phyloP scores from a whole-genome alignment of 2,329 filamentous ascomycete genomes.

The Calonectria hongkongensis region DNA sequence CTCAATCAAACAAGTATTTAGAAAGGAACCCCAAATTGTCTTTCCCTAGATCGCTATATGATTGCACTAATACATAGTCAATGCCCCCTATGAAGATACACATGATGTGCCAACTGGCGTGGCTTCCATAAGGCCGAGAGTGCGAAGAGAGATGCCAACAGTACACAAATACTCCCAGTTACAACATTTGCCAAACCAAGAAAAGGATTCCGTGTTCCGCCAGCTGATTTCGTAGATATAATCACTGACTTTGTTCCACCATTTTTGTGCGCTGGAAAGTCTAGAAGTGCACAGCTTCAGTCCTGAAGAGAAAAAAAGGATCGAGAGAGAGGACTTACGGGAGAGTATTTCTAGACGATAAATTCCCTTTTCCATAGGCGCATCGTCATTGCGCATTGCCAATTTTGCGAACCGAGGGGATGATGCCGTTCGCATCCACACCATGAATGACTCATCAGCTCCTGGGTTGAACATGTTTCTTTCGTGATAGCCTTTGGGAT shows the following conservation, averaged over 20 bases:
- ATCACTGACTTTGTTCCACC: conserved; percentile 4
- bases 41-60: background rate
- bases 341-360: conserved; percentile 11
- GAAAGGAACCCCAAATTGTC: too few relatives aligned
- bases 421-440: conserved; percentile 9
- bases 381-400: conserved; percentile 9
- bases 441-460: conserved; percentile 14
- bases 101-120: background rate
- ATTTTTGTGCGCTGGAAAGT: background rate
- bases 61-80: background rate
- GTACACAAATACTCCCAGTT: background rate
- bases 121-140: background rate
- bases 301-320: accelerated
- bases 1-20: too few relatives aligned
- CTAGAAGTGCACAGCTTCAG: background rate
- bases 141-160: background rate
- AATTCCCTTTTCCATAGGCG: background rate
- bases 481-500: conserved; percentile 3
- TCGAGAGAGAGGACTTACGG: background rate
- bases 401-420: conserved; percentile 6
- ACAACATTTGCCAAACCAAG: background rate
- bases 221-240: background rate
- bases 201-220: background rate
- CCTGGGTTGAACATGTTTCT: conserved; percentile 7
- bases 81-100: background rate